These are phyloP conservation scores for Poa pratensis DNA, from an alignment of 176 grass and related monocot species.

Conservation along the genomic window DNA sequence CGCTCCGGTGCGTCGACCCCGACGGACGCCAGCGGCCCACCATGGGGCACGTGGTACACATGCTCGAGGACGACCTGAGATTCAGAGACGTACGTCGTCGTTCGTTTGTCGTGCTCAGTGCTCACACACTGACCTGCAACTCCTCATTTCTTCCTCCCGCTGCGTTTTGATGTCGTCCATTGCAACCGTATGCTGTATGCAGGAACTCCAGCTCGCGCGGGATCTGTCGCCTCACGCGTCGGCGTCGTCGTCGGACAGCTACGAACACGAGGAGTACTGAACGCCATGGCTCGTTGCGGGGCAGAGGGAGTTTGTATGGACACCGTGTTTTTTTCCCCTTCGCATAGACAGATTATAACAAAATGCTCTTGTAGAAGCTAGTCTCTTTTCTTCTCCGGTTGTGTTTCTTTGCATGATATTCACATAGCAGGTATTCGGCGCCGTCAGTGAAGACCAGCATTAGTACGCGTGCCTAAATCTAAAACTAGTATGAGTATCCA, in stretches of 20 bases:
- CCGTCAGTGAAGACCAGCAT: too few relatives aligned
- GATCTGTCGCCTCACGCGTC: slow-evolving; percentile 46
- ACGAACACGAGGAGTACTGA: slow-evolving; percentile 38
- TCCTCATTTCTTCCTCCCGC: neutral
- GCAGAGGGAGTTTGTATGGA: neutral
- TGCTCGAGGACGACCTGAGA: slow-evolving; percentile 79
- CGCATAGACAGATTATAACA: neutral
- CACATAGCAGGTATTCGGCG: too few relatives aligned
- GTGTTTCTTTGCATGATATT: neutral
- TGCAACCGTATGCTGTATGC: neutral
- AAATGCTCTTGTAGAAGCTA: neutral
- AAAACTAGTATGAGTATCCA: too few relatives aligned
- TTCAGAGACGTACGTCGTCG: slow-evolving; percentile 58
- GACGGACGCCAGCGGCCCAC: slow-evolving; percentile 71
- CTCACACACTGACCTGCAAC: neutral
- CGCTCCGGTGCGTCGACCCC: slow-evolving; percentile 87
- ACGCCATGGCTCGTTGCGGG: slow-evolving; percentile 34
- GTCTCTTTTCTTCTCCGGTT: slow-evolving; percentile 26
- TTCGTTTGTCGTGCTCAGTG: too few relatives aligned
- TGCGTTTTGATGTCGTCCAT: neutral
- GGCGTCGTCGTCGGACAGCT: slow-evolving; percentile 38
- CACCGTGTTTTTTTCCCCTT: neutral
- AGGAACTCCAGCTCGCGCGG: slow-evolving; percentile 71
- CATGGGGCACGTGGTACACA: slow-evolving; percentile 84
- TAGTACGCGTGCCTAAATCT: too few relatives aligned